Evolutionary conservation across 1,284 basidiomycete species (phyloP).

Genomic region (Cryptococcus sp.): DNA sequence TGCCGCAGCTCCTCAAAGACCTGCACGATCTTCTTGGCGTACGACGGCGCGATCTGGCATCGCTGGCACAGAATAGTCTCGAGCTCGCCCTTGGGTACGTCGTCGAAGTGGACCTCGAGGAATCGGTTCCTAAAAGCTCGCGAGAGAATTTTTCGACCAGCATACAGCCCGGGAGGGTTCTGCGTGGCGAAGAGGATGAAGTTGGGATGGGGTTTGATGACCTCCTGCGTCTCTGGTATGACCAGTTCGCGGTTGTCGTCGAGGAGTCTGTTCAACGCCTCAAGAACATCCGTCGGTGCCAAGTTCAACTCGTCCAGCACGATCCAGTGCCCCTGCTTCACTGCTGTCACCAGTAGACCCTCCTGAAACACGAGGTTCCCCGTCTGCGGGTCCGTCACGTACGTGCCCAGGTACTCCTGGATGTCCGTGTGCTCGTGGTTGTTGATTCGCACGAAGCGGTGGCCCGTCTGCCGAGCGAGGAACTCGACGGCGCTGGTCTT

Average conservation of each 20-base stretch:
- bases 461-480: constrained; percentile 87
- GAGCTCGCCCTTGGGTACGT: constrained; percentile 90
- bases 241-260: constrained; percentile 97
- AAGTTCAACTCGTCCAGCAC: constrained; percentile 97
- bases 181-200: constrained; percentile 99
- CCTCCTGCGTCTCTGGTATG: constrained; percentile 94
- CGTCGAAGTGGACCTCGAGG: constrained; percentile 95
- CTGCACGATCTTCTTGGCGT: constrained; percentile 82
- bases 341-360: constrained; percentile 86
- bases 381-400: constrained; percentile 85
- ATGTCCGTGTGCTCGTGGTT: constrained; percentile 99
- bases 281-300: constrained; percentile 95
- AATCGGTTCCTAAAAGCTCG: constrained; percentile 98
- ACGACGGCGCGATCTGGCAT: constrained; percentile 86
- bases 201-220: constrained; percentile 87
- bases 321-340: constrained; percentile 94
- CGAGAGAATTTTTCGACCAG: constrained; percentile 90
- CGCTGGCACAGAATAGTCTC: constrained; percentile 88
- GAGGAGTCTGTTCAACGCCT: constrained; percentile 91
- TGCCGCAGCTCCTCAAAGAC: constrained; percentile 94
- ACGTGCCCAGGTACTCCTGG: constrained; percentile 97
- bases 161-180: constrained; percentile 97
- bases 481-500: constrained; percentile 98
- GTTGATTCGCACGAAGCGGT: constrained; percentile 96
- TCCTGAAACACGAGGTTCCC: constrained; percentile 94